phyloP scores from a whole-genome alignment of 495 filamentous ascomycete species.

The Chaetomium tenue region DNA sequence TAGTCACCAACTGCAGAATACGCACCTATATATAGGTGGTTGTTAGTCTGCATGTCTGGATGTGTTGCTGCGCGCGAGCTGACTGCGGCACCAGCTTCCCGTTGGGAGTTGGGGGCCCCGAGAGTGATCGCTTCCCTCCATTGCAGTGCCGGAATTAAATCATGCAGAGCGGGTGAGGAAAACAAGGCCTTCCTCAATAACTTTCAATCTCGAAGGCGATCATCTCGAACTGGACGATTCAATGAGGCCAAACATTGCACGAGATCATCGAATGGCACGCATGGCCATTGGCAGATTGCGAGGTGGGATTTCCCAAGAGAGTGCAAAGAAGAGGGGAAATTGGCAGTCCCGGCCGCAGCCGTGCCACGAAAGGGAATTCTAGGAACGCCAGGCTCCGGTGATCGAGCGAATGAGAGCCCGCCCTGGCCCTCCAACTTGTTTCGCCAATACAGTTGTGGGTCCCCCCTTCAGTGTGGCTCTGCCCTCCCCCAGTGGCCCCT shows the following conservation, averaged over 20 bases:
- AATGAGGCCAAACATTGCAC: neutral
- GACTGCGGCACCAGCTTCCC: neutral
- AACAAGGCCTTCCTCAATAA: neutral
- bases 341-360: conserved; percentile 14
- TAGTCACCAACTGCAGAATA: conserved; percentile 12
- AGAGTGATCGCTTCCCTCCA: neutral
- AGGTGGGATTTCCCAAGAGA: conserved; percentile 21
- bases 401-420: conserved; percentile 29
- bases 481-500: conserved; percentile 32
- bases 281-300: conserved; percentile 22
- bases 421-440: conserved; percentile 30
- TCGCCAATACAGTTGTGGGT: conserved; percentile 34
- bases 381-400: conserved; percentile 26
- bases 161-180: neutral
- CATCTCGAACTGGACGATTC: neutral
- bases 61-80: neutral
- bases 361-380: conserved; percentile 20
- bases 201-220: neutral
- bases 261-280: neutral
- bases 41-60: neutral
- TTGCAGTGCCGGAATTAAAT: neutral
- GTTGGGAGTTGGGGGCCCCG: neutral
- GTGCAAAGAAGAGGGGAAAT: conserved; percentile 13
- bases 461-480: conserved; percentile 27
- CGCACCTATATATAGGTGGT: no score